Conservation (phyloP, 768 basidiomycete genomes). For the Neoboletus magnificus region DNA sequence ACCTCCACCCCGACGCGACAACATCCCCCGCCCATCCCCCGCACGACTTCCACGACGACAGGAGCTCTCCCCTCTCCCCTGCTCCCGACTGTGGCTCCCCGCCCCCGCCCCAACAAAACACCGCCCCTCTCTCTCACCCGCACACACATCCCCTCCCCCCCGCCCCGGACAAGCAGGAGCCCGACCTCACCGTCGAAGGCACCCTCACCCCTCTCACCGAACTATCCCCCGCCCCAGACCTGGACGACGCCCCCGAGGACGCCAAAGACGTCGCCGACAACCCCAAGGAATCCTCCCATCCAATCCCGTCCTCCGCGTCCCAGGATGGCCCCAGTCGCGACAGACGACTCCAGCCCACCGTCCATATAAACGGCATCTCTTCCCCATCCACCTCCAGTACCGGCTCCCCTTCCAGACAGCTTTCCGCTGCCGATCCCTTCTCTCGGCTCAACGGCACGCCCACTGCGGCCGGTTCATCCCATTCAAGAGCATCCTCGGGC, state of each 20-base stretch:
- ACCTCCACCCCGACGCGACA: conserved; percentile 2
- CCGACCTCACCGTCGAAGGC: conserved; percentile 39
- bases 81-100: conserved; percentile 45
- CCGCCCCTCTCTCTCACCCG: conserved; percentile 12
- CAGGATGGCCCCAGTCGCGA: conserved; percentile 15
- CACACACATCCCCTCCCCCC: conserved; percentile 18
- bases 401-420: conserved; percentile 23
- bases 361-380: conserved; percentile 23
- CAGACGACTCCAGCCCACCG: conserved; percentile 16
- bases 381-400: conserved; percentile 17
- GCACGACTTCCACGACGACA: conserved; percentile 35
- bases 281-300: conserved; percentile 14
- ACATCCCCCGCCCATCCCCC: conserved; percentile 11
- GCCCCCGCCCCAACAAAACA: conserved; percentile 25
- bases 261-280: conserved; percentile 37
- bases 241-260: conserved; percentile 39
- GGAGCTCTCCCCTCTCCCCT: conserved; percentile 57
- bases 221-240: conserved; percentile 64
- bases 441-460: conserved; percentile 21
- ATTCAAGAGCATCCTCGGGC: conserved; percentile 27
- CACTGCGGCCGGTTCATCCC: conserved; percentile 20
- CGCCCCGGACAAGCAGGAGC: conserved; percentile 29
- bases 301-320: conserved; percentile 16
- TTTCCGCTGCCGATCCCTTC: conserved; percentile 18
- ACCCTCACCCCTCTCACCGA: conserved; percentile 73